These are phyloP conservation scores for Gynostemma pentaphyllum DNA, from an alignment of 306 rosid genomes.

Conservation along the genomic window DNA sequence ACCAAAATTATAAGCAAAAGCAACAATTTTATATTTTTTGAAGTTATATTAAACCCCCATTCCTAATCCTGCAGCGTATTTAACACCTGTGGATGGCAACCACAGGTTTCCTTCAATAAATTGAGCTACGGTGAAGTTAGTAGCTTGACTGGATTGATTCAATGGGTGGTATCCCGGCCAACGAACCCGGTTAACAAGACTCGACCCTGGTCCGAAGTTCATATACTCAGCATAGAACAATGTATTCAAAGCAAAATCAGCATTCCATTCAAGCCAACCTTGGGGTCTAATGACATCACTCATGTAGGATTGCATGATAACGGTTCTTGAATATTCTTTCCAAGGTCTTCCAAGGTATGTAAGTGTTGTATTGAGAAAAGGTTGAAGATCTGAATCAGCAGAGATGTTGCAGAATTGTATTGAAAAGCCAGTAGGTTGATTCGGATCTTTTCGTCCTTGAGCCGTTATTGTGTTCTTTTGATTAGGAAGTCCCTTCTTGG, in stretches of 20 bases:
- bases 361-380: conserved; percentile 12
- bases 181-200: conserved; percentile 22
- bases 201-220: conserved; percentile 61
- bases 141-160: conserved; percentile 28
- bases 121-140: conserved; percentile 40
- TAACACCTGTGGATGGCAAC: conserved; percentile 73
- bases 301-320: conserved; percentile 46
- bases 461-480: conserved; percentile 91
- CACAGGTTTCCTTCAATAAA: conserved; percentile 67
- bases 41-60: too few relatives aligned
- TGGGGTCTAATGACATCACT: conserved; percentile 34
- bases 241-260: conserved; percentile 30
- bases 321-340: conserved; percentile 66
- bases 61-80: conserved; percentile 38
- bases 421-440: conserved; percentile 68
- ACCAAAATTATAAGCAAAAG: too few relatives aligned
- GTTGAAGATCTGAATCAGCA: conserved; percentile 42
- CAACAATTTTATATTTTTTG: too few relatives aligned
- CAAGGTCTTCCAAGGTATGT: conserved; percentile 83
- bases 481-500: conserved; percentile 38
- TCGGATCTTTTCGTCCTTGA: conserved; percentile 66
- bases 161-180: conserved; percentile 67
- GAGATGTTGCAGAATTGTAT: conserved; percentile 69
- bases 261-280: conserved; percentile 93
- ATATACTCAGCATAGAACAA: conserved; percentile 58